A percentile compares a stretch with the other conserved stretches of the same genome.
Conservation (phyloP, 1,139 yeast species). For the Magnusiomyces fungicola region DNA sequence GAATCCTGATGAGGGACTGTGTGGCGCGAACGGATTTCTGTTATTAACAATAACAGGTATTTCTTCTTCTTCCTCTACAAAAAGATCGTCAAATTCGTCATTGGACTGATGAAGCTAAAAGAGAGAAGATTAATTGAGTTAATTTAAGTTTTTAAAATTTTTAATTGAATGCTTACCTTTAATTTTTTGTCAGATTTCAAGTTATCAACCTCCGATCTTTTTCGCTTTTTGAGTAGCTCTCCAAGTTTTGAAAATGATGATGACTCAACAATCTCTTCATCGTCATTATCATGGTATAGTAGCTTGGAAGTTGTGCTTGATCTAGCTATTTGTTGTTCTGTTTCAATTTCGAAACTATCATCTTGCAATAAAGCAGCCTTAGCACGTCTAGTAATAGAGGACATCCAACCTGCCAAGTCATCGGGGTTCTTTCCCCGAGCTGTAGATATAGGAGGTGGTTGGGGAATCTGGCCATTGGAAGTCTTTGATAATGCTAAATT, state of each 20-base stretch:
- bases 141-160: no score
- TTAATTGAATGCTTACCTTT: no score
- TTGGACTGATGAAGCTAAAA: no score
- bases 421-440: constrained; percentile 22
- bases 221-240: constrained; percentile 19
- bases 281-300: constrained; percentile 29
- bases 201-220: constrained; percentile 9
- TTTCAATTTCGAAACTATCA: constrained; percentile 31
- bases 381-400: constrained; percentile 41
- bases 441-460: neutral
- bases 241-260: constrained; percentile 40
- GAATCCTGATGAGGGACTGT: neutral
- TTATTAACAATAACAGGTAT: constrained; percentile 8
- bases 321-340: constrained; percentile 35
- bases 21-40: constrained; percentile 1
- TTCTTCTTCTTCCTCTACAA: constrained; percentile 16
- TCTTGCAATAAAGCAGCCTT: constrained; percentile 25
- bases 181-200: constrained; percentile 2
- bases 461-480: constrained; percentile 39
- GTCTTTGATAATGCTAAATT: neutral
- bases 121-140: no score
- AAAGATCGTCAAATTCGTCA: constrained; percentile 13
- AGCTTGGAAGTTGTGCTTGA: constrained; percentile 27
- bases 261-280: constrained; percentile 32
- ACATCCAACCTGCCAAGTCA: constrained; percentile 48